Base-by-base conservation (phyloP, 148 eudicot species). In the Spergularia bocconei region DNA sequence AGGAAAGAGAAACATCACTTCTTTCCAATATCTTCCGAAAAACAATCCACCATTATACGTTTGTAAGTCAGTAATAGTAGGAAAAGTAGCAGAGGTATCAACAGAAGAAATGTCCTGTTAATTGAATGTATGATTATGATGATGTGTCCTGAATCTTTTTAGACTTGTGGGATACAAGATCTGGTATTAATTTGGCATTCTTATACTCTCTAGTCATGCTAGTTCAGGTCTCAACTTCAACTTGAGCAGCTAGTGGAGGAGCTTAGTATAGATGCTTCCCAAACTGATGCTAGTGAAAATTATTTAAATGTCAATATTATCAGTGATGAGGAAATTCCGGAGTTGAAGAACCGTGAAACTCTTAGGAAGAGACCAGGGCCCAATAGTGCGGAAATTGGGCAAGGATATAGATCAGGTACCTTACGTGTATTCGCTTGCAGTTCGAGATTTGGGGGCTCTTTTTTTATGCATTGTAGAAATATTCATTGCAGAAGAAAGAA, bases 231-330 rank as follows among this genome's bases (percentile, higher is more conserved):
- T 29, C 86, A 91, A 63, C 82, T 83, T 79, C 86, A 84, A 81
- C 85, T 90, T 76, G 85, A 87, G 74, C 88, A 87, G 87, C 83
- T 92, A 75, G 92, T 87, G n/a, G 90, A 88, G 78, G 88, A 87
- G 68, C 87, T 94, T 71, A 81, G 82, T 76, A 85, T 80, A 50
- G 88, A 93, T 83, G 83, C 76, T 71, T 29, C 75, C 52, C 77
- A 75, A 63, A 78, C 63, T 82, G 86, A 72, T 67, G 77, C 51
- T 41, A 84, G 67, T 83, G 92, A 82, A 83, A 91, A 84, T 67
- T 82, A 88, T 73, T 63, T 85, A 33, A 82, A 69, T 70, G 80
- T 87, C 77, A 78, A 88, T 75, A 78, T 78, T 66, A 61, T 83
- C 51, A 90, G 84, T 79, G 91, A 86, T 77, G 90, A 82, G 77